These are phyloP conservation scores for Phialophora expanda DNA, from an alignment of 2,329 filamentous ascomycete species.

Conservation along the genomic window DNA sequence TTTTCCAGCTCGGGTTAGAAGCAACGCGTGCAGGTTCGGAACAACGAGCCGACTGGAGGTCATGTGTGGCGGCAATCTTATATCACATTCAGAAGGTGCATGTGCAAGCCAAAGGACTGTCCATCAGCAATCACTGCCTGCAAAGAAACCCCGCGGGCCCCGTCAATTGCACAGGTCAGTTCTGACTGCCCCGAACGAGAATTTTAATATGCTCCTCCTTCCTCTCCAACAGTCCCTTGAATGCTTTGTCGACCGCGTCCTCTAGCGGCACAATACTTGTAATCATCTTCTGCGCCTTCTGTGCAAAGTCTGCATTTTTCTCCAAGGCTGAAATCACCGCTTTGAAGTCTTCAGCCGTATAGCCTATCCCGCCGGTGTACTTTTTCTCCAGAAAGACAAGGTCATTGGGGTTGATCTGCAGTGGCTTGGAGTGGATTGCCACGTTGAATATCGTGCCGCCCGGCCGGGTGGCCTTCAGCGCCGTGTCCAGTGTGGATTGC, in stretches of 20 bases:
- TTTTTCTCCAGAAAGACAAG: slow-evolving; percentile 12
- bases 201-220: slow-evolving; percentile 20
- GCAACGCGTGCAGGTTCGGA: neutral
- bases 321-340: slow-evolving; percentile 10
- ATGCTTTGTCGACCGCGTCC: slow-evolving; percentile 10
- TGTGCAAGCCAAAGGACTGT: neutral
- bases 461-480: slow-evolving; percentile 54
- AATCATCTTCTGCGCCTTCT: slow-evolving; percentile 8
- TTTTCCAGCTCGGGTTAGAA: neutral
- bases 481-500: slow-evolving; percentile 55
- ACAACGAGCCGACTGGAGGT: neutral
- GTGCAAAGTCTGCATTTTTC: slow-evolving; percentile 2
- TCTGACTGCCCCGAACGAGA: neutral
- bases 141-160: neutral
- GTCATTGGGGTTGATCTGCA: slow-evolving; percentile 11
- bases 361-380: slow-evolving; percentile 8
- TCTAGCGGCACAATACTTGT: slow-evolving; percentile 12
- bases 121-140: neutral
- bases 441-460: slow-evolving; percentile 60
- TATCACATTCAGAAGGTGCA: neutral
- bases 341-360: slow-evolving; percentile 10
- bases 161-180: neutral
- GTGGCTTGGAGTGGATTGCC: slow-evolving; percentile 52
- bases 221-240: slow-evolving; percentile 10
- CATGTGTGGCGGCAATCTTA: neutral